Conservation (phyloP, 169 alveolate genomes). For the Plasmodium reichenowi region DNA sequence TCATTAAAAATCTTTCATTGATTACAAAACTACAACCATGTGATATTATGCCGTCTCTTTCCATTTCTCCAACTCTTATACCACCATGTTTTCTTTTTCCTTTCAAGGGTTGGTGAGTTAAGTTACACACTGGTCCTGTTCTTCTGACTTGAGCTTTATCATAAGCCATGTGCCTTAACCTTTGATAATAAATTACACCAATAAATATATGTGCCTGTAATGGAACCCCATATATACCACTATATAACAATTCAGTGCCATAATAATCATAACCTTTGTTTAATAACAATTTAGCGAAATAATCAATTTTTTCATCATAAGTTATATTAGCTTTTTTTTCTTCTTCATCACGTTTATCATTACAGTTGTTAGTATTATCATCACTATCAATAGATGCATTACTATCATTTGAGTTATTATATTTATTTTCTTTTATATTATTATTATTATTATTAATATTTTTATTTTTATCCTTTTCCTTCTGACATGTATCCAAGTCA, state of each 20-base stretch:
- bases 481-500: slow-evolving; percentile 1
- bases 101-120: slow-evolving; percentile 99
- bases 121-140: slow-evolving; percentile 98
- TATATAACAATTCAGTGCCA: slow-evolving; percentile 98
- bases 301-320: slow-evolving; percentile 75
- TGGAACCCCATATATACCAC: slow-evolving; percentile 98
- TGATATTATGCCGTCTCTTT: slow-evolving; percentile 98
- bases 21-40: slow-evolving; percentile 98
- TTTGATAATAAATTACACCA: slow-evolving; percentile 99
- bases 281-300: slow-evolving; percentile 67
- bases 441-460: slow-evolving; percentile 79
- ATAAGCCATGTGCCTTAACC: slow-evolving; percentile 99
- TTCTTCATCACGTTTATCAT: slow-evolving; percentile 3
- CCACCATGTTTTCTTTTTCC: slow-evolving; percentile 99
- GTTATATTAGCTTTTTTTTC: neutral
- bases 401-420: neutral
- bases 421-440: slow-evolving; percentile 38
- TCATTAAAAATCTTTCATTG: slow-evolving; percentile 97
- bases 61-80: slow-evolving; percentile 99
- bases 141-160: slow-evolving; percentile 97
- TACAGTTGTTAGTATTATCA: neutral
- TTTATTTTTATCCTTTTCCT: slow-evolving; percentile 66
- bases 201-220: slow-evolving; percentile 98
- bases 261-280: slow-evolving; percentile 94
- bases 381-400: neutral